These are phyloP conservation scores for Ophiognomonia clavigignenti-juglandacearum DNA, from an alignment of 2,329 filamentous ascomycete genomes.

Conservation along the genomic window DNA sequence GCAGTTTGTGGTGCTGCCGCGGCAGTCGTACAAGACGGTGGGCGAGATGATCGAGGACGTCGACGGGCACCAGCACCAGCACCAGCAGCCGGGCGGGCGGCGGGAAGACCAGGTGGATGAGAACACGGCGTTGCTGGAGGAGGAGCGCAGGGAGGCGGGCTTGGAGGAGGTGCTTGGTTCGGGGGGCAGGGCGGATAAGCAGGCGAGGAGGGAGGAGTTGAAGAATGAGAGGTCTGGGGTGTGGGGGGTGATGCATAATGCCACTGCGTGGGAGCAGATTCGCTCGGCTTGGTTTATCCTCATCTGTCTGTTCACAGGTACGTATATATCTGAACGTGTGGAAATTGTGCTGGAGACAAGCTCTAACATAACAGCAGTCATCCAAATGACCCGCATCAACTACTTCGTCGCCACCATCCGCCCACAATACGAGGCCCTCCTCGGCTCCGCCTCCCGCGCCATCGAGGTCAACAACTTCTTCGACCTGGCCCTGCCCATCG, in stretches of 20 bases:
- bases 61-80: slow-evolving; percentile 40
- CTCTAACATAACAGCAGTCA: slow-evolving; percentile 29
- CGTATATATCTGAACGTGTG: slow-evolving; percentile 17
- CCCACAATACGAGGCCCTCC: slow-evolving; percentile 73
- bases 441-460: slow-evolving; percentile 57
- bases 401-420: slow-evolving; percentile 88
- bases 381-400: slow-evolving; percentile 80
- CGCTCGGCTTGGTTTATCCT: slow-evolving; percentile 77
- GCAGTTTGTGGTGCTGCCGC: slow-evolving; percentile 69
- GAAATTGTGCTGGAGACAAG: background rate
- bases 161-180: slow-evolving; percentile 71
- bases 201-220: slow-evolving; percentile 62
- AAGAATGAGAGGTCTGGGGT: slow-evolving; percentile 70
- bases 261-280: slow-evolving; percentile 68
- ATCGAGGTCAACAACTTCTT: slow-evolving; percentile 77
- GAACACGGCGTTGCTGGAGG: slow-evolving; percentile 47
- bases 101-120: slow-evolving; percentile 52
- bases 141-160: slow-evolving; percentile 58
- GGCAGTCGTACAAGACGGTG: slow-evolving; percentile 75
- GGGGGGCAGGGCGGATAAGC: slow-evolving; percentile 50
- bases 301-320: slow-evolving; percentile 72
- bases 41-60: slow-evolving; percentile 75
- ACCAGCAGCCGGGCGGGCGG: slow-evolving; percentile 26
- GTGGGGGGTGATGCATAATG: slow-evolving; percentile 79
- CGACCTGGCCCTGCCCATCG: slow-evolving; percentile 71